phyloP scores from a whole-genome alignment of 441 rosid genomes.

The Pelargonium fulgidum region DNA sequence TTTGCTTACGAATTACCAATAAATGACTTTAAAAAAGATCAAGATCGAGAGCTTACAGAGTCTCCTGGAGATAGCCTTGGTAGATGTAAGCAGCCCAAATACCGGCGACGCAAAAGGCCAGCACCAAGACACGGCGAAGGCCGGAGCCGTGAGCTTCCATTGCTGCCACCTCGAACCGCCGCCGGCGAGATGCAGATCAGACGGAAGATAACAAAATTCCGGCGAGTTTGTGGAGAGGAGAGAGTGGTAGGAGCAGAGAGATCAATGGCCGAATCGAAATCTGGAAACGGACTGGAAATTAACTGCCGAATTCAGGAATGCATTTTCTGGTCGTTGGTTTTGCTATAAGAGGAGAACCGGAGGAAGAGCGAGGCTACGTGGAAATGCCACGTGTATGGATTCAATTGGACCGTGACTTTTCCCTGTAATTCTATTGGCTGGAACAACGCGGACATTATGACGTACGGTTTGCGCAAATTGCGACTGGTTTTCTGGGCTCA shows the following conservation, averaged over 20 bases:
- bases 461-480: not conserved
- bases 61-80: constrained; percentile 94
- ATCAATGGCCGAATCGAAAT: not conserved
- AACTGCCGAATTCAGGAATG: not conserved
- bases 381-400: constrained; percentile 50
- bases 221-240: too few relatives aligned
- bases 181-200: constrained; percentile 21
- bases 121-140: constrained; percentile 51
- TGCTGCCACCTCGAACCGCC: constrained; percentile 14
- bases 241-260: not conserved
- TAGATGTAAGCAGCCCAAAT: constrained; percentile 95
- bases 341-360: not conserved
- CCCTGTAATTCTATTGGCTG: constrained; percentile 47
- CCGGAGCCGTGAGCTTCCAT: constrained; percentile 69
- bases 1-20: not conserved
- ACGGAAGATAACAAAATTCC: not conserved
- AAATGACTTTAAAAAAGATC: not conserved
- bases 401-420: constrained; percentile 38
- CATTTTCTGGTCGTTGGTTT: not conserved
- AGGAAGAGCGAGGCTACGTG: constrained; percentile 30
- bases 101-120: constrained; percentile 85
- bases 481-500: not conserved
- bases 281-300: not conserved
- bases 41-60: constrained; percentile 46
- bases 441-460: constrained; percentile 20